phyloP scores from a whole-genome alignment of 2,329 filamentous ascomycete genomes.

The Paecilomyces formosus region DNA sequence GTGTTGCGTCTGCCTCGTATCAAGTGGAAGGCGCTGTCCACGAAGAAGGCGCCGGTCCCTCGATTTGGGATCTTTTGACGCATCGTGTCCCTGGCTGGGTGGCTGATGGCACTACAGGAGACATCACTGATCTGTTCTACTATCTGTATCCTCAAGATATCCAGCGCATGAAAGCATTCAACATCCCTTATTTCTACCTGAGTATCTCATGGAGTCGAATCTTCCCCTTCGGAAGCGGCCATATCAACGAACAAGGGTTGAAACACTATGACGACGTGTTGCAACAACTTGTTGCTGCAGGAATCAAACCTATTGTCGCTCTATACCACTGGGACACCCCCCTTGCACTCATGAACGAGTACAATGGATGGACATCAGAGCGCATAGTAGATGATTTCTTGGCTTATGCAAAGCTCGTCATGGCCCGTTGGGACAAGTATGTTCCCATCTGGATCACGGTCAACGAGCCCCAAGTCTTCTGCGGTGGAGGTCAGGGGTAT shows the following conservation, averaged over 20 bases:
- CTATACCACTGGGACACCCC: conserved; percentile 38
- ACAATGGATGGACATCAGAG: no score
- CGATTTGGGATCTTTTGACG: no score
- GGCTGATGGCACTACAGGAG: conserved; percentile 32
- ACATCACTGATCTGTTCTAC: conserved; percentile 42
- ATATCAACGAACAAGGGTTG: conserved; percentile 37
- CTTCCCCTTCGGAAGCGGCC: conserved; percentile 37
- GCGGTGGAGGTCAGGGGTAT: no score
- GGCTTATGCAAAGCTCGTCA: no score
- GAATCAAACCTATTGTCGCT: conserved; percentile 35
- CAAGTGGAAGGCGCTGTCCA: no score
- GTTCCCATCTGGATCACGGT: no score
- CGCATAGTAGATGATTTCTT: no score
- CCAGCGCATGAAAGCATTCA: conserved; percentile 18
- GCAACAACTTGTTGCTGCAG: conserved; percentile 29
- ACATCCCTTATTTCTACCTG: conserved; percentile 28
- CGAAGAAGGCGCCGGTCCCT: no score
- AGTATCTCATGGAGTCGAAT: conserved; percentile 41
- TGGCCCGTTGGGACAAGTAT: no score
- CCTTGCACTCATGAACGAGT: conserved; percentile 12
- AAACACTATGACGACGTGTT: conserved; percentile 41
- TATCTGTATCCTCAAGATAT: conserved; percentile 39
- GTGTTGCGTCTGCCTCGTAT: no score
- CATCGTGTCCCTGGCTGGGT: conserved; percentile 20
- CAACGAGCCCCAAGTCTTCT: no score